Percentiles rank a stretch among this genome's conserved stretches.
Evolutionary conservation across 441 rosid genomes (phyloP).

Genomic region (Adansonia rubrostipa): DNA sequence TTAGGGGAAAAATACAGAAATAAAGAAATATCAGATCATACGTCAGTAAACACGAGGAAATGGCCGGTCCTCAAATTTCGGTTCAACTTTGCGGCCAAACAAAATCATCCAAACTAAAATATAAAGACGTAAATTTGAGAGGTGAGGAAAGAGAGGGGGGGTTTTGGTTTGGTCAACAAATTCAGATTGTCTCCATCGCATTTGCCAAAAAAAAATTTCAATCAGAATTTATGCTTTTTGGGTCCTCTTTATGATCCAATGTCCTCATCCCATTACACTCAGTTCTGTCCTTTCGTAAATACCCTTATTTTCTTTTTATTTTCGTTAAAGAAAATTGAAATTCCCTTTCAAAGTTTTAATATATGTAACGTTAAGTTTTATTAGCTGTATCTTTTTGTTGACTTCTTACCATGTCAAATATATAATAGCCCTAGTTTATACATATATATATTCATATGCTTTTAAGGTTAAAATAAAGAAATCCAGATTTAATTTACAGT

Average conservation of each 20-base stretch:
- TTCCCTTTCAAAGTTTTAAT: background rate
- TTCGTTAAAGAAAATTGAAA: background rate
- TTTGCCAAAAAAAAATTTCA: slow-evolving; percentile 1
- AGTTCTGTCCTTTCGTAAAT: background rate
- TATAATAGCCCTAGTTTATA: background rate
- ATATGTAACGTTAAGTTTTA: background rate
- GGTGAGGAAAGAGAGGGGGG: no score
- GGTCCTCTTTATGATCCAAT: background rate
- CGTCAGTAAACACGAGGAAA: slow-evolving; percentile 8
- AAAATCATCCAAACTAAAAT: background rate
- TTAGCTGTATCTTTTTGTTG: background rate
- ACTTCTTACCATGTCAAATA: background rate
- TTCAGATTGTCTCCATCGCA: slow-evolving; percentile 17
- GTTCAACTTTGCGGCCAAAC: slow-evolving; percentile 16
- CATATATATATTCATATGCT: background rate
- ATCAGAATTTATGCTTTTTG: background rate
- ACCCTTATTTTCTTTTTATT: no score
- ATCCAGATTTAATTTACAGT: no score
- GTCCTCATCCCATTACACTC: background rate
- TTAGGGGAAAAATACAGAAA: no score
- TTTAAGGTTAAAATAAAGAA: background rate
- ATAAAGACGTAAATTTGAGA: background rate
- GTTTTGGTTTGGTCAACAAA: background rate
- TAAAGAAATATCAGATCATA: background rate
- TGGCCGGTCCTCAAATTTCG: background rate